Evolutionary conservation across 805 yeast genomes (phyloP).

Genomic region (Ogataea paraovalis): DNA sequence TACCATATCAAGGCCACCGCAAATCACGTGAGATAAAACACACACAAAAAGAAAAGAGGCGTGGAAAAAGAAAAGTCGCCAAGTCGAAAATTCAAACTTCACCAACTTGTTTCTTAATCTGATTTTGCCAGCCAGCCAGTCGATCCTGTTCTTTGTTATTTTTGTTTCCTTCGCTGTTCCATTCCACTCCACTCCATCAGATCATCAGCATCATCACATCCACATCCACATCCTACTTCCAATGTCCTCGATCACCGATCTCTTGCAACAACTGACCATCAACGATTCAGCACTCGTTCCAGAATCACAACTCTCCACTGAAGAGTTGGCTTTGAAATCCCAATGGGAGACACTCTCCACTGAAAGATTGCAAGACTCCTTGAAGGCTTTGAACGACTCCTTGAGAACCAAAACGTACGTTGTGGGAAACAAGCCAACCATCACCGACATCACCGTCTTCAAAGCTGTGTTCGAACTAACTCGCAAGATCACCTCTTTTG

Average conservation of each 20-base stretch:
- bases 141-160: too few relatives aligned
- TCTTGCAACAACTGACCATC: slow-evolving; percentile 29
- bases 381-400: slow-evolving; percentile 60
- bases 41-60: too few relatives aligned
- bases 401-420: slow-evolving; percentile 70
- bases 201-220: too few relatives aligned
- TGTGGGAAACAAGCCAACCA: slow-evolving; percentile 61
- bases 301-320: slow-evolving; percentile 31
- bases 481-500: slow-evolving; percentile 47
- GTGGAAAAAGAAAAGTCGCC: too few relatives aligned
- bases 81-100: too few relatives aligned
- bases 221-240: too few relatives aligned
- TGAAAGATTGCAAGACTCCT: slow-evolving; percentile 52
- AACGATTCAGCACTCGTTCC: slow-evolving; percentile 10
- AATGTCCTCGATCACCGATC: slow-evolving; percentile 29
- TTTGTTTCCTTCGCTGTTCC: not conserved
- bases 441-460: slow-evolving; percentile 69
- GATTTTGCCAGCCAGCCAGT: too few relatives aligned
- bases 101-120: too few relatives aligned
- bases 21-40: too few relatives aligned
- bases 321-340: slow-evolving; percentile 55
- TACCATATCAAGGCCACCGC: too few relatives aligned
- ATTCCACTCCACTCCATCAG: not conserved
- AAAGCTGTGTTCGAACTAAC: slow-evolving; percentile 61
- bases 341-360: slow-evolving; percentile 78